Conservation (phyloP, 345 rosid species). For the Pelargonium nanum region DNA sequence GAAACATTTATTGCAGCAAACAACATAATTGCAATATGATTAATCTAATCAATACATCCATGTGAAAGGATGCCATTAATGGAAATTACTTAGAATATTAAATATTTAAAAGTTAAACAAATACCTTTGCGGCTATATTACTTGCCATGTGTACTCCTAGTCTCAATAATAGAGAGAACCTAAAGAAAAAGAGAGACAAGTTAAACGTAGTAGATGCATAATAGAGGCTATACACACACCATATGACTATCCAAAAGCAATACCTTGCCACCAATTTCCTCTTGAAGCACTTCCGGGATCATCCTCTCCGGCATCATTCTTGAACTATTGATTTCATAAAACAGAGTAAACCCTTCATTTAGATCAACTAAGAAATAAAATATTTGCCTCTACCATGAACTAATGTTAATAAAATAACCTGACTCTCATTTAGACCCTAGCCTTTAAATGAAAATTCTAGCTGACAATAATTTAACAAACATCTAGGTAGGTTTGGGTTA, state of each 20-base stretch:
- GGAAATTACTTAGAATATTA: too few species aligned
- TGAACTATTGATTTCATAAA: conserved; percentile 17
- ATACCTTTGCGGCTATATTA: neutral
- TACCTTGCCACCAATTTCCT: conserved; percentile 97
- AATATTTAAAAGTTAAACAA: neutral
- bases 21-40: neutral
- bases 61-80: too few species aligned
- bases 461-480: too few species aligned
- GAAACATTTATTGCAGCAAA: neutral
- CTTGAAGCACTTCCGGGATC: conserved; percentile 65
- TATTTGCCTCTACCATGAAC: neutral
- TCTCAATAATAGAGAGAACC: conserved; percentile 47
- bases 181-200: conserved; percentile 10
- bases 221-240: neutral
- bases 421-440: too few species aligned
- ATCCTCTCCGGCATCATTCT: conserved; percentile 58
- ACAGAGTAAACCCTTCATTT: neutral
- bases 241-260: neutral
- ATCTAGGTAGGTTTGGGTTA: too few species aligned
- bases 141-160: conserved; percentile 4
- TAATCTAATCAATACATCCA: too few species aligned
- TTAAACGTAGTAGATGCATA: neutral
- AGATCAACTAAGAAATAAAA: neutral
- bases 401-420: too few species aligned
- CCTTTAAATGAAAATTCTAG: too few species aligned